Evolutionary conservation across 345 rosid genomes (phyloP).

Genomic region (Syzygium jambos): DNA sequence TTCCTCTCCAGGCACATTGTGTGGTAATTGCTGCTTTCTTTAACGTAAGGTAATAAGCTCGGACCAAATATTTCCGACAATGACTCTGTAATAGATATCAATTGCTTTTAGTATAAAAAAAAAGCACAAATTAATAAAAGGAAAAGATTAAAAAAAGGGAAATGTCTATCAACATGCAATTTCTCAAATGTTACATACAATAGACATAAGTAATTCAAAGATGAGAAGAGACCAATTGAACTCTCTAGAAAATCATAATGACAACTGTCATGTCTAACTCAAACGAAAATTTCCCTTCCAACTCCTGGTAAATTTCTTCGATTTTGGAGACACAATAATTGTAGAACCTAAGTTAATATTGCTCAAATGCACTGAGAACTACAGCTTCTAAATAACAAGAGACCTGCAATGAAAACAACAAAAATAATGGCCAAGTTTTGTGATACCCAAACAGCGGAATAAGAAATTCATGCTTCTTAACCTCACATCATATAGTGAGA

Average conservation of each 20-base stretch:
- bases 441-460: neutral
- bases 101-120: neutral
- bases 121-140: neutral
- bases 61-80: conserved; percentile 54
- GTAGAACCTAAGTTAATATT: neutral
- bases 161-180: neutral
- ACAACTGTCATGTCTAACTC: neutral
- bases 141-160: neutral
- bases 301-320: neutral
- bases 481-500: neutral
- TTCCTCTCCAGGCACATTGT: conserved; percentile 82
- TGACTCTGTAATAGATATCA: conserved; percentile 38
- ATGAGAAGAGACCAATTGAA: neutral
- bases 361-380: neutral
- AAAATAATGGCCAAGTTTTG: neutral
- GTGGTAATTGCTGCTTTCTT: conserved; percentile 64
- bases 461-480: neutral
- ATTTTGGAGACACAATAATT: neutral
- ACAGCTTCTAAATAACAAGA: neutral
- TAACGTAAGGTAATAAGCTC: conserved; percentile 21
- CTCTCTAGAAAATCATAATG: neutral
- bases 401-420: neutral
- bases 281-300: neutral
- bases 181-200: neutral
- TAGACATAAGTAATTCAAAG: neutral